Evolutionary conservation across 2,329 filamentous ascomycete genomes (phyloP).

Genomic region (Pezicula radicicola): DNA sequence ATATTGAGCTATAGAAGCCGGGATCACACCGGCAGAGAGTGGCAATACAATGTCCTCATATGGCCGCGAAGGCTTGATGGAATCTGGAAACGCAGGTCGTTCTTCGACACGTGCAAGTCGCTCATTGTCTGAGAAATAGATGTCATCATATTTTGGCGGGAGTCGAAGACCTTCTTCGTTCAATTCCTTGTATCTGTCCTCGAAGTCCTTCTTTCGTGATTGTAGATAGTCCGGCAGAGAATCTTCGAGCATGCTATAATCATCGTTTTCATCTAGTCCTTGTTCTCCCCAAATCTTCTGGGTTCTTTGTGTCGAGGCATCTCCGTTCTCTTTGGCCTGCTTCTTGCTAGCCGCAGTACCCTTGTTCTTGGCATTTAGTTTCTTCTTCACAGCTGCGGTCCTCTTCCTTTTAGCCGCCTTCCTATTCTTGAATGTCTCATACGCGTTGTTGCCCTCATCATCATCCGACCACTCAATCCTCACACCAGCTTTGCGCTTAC

Average conservation of each 20-base stretch:
- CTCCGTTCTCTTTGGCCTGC: constrained; percentile 18
- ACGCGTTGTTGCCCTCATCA: constrained; percentile 42
- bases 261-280: constrained; percentile 11
- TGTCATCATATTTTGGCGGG: constrained; percentile 72
- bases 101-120: constrained; percentile 59
- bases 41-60: constrained; percentile 75
- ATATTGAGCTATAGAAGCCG: constrained; percentile 86
- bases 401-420: constrained; percentile 51
- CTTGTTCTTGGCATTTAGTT: constrained; percentile 41
- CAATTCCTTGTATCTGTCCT: constrained; percentile 54
- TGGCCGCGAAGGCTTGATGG: constrained; percentile 61
- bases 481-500: constrained; percentile 21
- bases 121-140: constrained; percentile 74
- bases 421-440: constrained; percentile 61
- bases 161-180: constrained; percentile 69
- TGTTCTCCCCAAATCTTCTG: constrained; percentile 22
- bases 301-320: constrained; percentile 18
- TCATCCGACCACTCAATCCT: constrained; percentile 52
- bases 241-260: constrained; percentile 25
- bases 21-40: constrained; percentile 77
- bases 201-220: constrained; percentile 66
- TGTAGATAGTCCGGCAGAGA: constrained; percentile 69
- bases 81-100: constrained; percentile 63
- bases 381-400: constrained; percentile 42
- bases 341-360: constrained; percentile 23